Base-by-base conservation (phyloP, 306 rosid genomes). In the Hippophae gyantsensis region DNA sequence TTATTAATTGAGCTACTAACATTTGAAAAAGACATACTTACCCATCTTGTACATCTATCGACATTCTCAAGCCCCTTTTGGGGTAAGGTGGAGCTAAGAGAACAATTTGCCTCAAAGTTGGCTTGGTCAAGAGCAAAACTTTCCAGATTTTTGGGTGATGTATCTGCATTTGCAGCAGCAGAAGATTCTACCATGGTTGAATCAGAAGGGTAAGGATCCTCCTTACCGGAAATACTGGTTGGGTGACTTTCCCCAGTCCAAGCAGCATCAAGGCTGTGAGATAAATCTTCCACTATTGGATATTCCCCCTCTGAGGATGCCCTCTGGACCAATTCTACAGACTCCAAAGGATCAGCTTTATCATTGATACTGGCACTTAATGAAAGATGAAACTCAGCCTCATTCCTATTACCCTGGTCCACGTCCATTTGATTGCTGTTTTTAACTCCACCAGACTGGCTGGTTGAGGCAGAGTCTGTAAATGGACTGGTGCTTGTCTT, bases 221-320 rank as follows among this genome's bases (percentile, higher is more conserved):
- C 89, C 57, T 69, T 81, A 54, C 53, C 56, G 46, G 71, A 60
- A 40, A 50, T 13, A 58, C 61, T 52, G 52, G 57, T 56, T 6
- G 89, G 81, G 56, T 79, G 79, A 61, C 54, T 68, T 69, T 76
- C 83, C 45, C 95, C 95, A 6, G 87, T 84, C 96, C 96, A 87
- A 60, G 87, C 93, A 0, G 96, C 93, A 63, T 87, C 96, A 69
- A 87, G 89, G 67, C 93, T 82, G 73, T 87, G 89, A 52, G 89
- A 84, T 74, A 87, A 77, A 78, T 60, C 72, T 63, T 69, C 62
- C 78, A 76, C 56, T 43, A 55, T 47, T 9, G 73, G 60, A 68
- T 71, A 66, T 56, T 68, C 79, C 48, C 80, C 96, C 42, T 76
- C 85, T 4, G 93, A 72, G 43, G 57, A 72, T 62, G 75, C 67